Base-by-base conservation (phyloP, 352 stramenopile genomes). In the Aphanomyces astaci region DNA sequence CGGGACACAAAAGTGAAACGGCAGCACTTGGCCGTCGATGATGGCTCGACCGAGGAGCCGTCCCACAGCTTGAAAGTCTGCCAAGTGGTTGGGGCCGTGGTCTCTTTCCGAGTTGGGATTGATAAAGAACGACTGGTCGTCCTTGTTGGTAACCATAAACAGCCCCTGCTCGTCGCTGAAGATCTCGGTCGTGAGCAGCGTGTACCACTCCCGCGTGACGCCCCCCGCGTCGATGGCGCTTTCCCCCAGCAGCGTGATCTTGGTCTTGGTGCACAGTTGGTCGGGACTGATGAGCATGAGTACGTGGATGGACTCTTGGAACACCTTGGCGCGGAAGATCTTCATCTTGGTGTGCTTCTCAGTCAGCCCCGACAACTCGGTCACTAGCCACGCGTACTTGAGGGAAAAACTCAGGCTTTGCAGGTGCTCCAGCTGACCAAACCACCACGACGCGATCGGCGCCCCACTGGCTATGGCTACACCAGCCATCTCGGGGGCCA, bases 1-100 rank as follows among this genome's bases (percentile, higher is more conserved):
- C n/a, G 96, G 91, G n/a, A 95, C 78, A 3, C 95, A 90, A 74
- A 99, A 84, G 70, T 99, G 96, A 43, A 96, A 96, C 53, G 87
- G 83, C 0, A 98, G 87, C 28, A 98, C 80, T 59, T 98, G 95
- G 32, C 92, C 85, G 71, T 99, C 96, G 1, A 91, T 59, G 24
- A 90, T 71, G 25, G 80, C 76, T 3, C 81, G 74, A 0, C 82
- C 84, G 1, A 94, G 40, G 1, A 91, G 54, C 1, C 84, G 71
- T 7, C 83, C 82, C 0, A n/a, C 66, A 3, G 72, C 81, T 24
- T 84, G 78, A 63, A 78, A 88, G 66, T 86, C 84, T n/a, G 77
- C 63, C 56, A 90, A 69, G 64, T 92, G 80, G 15, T 88, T 75
- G 10, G 84, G 76, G 3, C 85, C 83, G 27, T 86, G 78, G 22